Conservation (phyloP, 352 stramenopile species). For the Achlya hypogyna region DNA sequence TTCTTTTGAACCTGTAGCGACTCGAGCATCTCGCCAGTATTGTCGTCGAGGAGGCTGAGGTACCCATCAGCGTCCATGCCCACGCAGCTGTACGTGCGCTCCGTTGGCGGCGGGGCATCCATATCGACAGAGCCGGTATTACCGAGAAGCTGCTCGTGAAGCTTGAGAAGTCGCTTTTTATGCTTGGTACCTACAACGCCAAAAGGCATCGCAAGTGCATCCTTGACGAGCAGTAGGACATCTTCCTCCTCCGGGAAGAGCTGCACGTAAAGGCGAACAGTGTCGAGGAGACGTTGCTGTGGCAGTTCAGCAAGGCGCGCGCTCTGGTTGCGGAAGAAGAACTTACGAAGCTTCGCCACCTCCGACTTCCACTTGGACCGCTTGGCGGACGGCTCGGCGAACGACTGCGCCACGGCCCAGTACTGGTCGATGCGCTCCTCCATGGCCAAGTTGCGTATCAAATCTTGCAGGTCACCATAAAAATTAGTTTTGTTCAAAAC, state of each 20-base stretch:
- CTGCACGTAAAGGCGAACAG: conserved; percentile 53
- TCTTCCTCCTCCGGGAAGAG: conserved; percentile 53
- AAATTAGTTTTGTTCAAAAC: not conserved
- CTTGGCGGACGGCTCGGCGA: not conserved
- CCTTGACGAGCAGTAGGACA: conserved; percentile 61
- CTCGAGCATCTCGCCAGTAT: conserved; percentile 58
- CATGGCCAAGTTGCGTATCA: not conserved
- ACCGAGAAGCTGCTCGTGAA: conserved; percentile 75
- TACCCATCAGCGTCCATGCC: conserved; percentile 68
- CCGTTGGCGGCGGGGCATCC: conserved; percentile 19
- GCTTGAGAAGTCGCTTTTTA: conserved; percentile 75
- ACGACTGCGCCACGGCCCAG: conserved; percentile 5
- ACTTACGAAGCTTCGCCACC: conserved; percentile 58
- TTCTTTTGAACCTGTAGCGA: conserved; percentile 61
- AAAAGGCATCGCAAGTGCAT: conserved; percentile 75
- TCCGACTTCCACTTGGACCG: conserved; percentile 31
- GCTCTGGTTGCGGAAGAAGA: conserved; percentile 71
- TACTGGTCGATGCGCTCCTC: conserved; percentile 17
- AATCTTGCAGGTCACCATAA: not conserved
- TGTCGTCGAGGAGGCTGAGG: conserved; percentile 52
- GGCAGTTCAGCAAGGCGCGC: conserved; percentile 67
- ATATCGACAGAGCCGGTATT: conserved; percentile 26
- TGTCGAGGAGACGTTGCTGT: conserved; percentile 70
- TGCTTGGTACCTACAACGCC: conserved; percentile 72
- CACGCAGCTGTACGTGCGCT: conserved; percentile 49